Evolutionary conservation across 805 yeast species (phyloP).

Genomic region (Pichia eremophila): DNA sequence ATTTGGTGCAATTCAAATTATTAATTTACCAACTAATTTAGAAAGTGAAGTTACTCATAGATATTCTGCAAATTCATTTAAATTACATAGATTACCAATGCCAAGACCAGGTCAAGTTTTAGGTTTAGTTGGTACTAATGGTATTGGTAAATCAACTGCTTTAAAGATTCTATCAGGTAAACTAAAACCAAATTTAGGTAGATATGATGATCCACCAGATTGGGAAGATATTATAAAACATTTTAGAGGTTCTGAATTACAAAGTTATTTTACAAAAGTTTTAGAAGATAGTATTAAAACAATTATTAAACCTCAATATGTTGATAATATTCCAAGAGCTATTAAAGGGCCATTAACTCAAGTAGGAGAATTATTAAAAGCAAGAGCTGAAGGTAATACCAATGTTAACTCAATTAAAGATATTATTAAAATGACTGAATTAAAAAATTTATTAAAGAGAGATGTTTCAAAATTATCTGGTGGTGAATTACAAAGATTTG

Average conservation of each 20-base stretch:
- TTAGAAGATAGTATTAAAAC: conserved; percentile 92
- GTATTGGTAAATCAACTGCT: conserved; percentile 98
- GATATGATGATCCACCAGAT: conserved; percentile 91
- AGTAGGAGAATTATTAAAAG: conserved; percentile 75
- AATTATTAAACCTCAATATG: conserved; percentile 98
- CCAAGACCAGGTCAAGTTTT: conserved; percentile 99
- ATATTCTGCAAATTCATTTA: conserved; percentile 96
- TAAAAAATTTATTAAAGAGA: conserved; percentile 68
- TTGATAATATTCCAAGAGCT: conserved; percentile 94
- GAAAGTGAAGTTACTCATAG: conserved; percentile 91
- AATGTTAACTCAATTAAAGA: conserved; percentile 44
- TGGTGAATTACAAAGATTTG: conserved; percentile 98
- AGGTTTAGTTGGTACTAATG: conserved; percentile 97
- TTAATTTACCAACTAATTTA: conserved; percentile 91
- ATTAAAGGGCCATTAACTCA: conserved; percentile 81
- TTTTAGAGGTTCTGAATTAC: conserved; percentile 96
- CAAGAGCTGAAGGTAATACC: conserved; percentile 58
- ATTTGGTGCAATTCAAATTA: conserved; percentile 91
- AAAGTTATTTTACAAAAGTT: conserved; percentile 89
- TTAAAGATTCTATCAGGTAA: conserved; percentile 94
- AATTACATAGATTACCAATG: conserved; percentile 92
- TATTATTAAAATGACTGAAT: conserved; percentile 63
- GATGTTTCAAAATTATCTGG: conserved; percentile 88
- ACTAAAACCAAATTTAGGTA: conserved; percentile 93
- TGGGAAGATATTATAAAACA: conserved; percentile 89